A percentile compares a stretch with the other conserved stretches of the same genome.
phyloP scores from a whole-genome alignment of 305 asterid species.

The Fraxinus paxiana region DNA sequence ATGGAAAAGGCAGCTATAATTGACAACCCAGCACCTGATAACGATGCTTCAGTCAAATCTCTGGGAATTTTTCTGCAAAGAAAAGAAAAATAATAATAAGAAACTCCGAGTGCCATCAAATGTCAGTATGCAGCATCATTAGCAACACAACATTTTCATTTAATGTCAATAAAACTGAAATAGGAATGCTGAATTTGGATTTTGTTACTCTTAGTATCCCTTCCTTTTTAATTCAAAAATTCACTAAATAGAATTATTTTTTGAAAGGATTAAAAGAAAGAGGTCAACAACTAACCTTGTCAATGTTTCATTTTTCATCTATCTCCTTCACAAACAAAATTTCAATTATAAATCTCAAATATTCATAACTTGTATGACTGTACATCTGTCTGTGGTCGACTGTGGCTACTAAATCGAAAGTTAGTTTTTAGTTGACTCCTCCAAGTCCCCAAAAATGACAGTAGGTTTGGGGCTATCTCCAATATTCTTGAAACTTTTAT shows the following conservation, averaged over 20 bases:
- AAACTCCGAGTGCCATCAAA: background rate
- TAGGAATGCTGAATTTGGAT: background rate
- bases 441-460: background rate
- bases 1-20: slow-evolving; percentile 75
- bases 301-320: background rate
- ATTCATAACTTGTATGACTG: background rate
- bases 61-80: slow-evolving; percentile 85
- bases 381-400: background rate
- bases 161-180: background rate
- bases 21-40: slow-evolving; percentile 96
- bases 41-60: slow-evolving; percentile 92
- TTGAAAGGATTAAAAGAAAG: background rate
- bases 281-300: background rate
- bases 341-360: background rate
- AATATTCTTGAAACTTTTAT: background rate
- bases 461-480: background rate
- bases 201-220: background rate
- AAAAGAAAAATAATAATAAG: background rate
- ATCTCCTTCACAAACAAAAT: background rate
- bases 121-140: background rate
- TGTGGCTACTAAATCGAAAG: background rate
- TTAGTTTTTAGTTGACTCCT: background rate
- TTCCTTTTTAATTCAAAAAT: background rate
- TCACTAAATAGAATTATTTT: background rate
- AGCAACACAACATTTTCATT: background rate